phyloP scores from a whole-genome alignment of 2,329 filamentous ascomycete species.

The Ceratocystis albifundus region DNA sequence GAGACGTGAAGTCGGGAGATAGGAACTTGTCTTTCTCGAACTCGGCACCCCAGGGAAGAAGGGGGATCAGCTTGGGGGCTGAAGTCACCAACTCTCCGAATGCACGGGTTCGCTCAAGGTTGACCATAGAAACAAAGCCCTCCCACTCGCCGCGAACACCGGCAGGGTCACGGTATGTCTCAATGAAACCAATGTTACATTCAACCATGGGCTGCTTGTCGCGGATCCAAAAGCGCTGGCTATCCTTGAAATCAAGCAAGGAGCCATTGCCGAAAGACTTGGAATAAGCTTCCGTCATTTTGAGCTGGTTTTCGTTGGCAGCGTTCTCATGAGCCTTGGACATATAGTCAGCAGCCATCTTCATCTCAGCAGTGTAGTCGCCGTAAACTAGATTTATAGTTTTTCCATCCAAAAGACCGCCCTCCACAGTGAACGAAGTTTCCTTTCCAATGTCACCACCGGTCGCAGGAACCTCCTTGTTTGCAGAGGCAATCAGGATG shows the following conservation, averaged over 20 bases:
- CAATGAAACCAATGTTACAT: slow-evolving; percentile 72
- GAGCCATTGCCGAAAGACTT: slow-evolving; percentile 65
- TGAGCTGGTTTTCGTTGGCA: slow-evolving; percentile 61
- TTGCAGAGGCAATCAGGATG: slow-evolving; percentile 60
- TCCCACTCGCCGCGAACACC: slow-evolving; percentile 77
- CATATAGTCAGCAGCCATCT: slow-evolving; percentile 52
- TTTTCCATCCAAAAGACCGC: slow-evolving; percentile 52
- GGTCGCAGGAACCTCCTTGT: slow-evolving; percentile 45
- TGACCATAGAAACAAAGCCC: slow-evolving; percentile 56
- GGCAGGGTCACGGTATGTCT: slow-evolving; percentile 74
- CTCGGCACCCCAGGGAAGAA: slow-evolving; percentile 73
- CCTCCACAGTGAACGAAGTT: slow-evolving; percentile 47
- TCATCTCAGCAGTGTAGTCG: slow-evolving; percentile 62
- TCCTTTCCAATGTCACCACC: slow-evolving; percentile 60
- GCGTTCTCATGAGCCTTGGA: slow-evolving; percentile 57
- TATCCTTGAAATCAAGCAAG: slow-evolving; percentile 66
- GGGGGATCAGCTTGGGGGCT: slow-evolving; percentile 72
- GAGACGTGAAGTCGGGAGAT: slow-evolving; percentile 87
- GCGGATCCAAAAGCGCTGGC: slow-evolving; percentile 69
- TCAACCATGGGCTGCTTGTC: slow-evolving; percentile 73
- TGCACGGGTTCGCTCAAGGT: slow-evolving; percentile 64
- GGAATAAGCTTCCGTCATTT: slow-evolving; percentile 63
- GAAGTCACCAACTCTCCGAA: slow-evolving; percentile 76
- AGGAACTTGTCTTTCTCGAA: slow-evolving; percentile 97
- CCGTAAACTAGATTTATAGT: slow-evolving; percentile 62